Percentiles rank a stretch among this genome's conserved stretches.
Conservation (phyloP, 495 filamentous ascomycete genomes). For the Penicillium daleae region DNA sequence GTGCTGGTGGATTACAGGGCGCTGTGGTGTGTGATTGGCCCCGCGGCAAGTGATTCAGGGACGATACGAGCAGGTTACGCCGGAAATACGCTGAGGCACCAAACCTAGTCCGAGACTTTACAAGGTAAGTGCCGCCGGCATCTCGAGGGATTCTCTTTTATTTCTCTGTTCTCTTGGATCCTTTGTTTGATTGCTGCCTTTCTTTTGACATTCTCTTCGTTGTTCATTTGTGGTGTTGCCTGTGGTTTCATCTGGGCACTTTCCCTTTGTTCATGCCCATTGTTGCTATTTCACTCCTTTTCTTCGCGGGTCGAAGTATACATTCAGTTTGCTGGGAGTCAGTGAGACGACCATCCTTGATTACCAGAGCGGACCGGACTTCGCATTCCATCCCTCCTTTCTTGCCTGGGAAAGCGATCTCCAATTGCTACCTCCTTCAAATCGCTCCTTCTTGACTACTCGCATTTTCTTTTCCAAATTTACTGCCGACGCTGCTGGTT, state of each 20-base stretch:
- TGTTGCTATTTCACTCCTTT: slow-evolving; percentile 11
- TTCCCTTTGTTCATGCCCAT: not conserved
- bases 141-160: not conserved
- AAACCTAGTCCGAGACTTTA: too few relatives aligned
- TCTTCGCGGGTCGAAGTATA: slow-evolving; percentile 6
- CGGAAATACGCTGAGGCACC: not conserved
- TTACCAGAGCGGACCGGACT: slow-evolving; percentile 18
- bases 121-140: slow-evolving; percentile 1
- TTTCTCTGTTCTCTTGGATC: not conserved
- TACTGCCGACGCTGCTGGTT: slow-evolving; percentile 26
- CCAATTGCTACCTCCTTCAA: not conserved
- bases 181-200: slow-evolving; percentile 11
- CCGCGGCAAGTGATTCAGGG: slow-evolving; percentile 13
- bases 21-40: slow-evolving; percentile 23
- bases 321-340: not conserved
- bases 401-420: slow-evolving; percentile 3
- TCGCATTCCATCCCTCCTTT: slow-evolving; percentile 20
- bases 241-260: not conserved
- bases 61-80: slow-evolving; percentile 15
- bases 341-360: slow-evolving; percentile 2
- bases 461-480: not conserved
- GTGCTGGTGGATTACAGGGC: slow-evolving; percentile 19
- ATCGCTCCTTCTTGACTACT: slow-evolving; percentile 7
- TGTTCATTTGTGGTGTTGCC: slow-evolving; percentile 1
- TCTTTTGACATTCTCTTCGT: slow-evolving; percentile 6